Conservation (phyloP, 2,329 filamentous ascomycete genomes). For the Pseudogymnoascus sp. region DNA sequence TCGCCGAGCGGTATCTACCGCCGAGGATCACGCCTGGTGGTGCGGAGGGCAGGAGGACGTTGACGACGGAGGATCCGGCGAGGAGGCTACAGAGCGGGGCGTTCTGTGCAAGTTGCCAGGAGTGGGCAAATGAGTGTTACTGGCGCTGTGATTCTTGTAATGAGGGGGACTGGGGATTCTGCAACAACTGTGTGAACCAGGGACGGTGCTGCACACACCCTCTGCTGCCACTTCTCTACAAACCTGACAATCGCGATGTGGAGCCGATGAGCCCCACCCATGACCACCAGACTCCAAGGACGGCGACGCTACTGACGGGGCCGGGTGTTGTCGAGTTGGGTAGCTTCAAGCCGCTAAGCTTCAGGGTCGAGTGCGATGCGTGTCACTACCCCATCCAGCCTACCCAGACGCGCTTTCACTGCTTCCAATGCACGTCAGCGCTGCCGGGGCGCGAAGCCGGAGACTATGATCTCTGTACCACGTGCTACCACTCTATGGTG, state of each 20-base stretch:
- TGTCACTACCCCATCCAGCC: conserved; percentile 68
- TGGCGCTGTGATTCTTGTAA: conserved; percentile 88
- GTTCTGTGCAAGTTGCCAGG: conserved; percentile 72
- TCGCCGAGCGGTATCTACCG: conserved; percentile 48
- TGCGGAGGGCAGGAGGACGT: conserved; percentile 47
- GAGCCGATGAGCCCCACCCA: conserved; percentile 35
- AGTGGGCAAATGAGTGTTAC: conserved; percentile 73
- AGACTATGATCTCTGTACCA: conserved; percentile 79
- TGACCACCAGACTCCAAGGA: conserved; percentile 37
- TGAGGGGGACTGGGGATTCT: conserved; percentile 91
- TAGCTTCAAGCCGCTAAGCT: conserved; percentile 60
- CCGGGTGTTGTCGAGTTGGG: conserved; percentile 38
- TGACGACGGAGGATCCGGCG: conserved; percentile 61
- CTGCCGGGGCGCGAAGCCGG: conserved; percentile 39
- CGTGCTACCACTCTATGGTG: conserved; percentile 67
- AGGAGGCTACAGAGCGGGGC: conserved; percentile 67
- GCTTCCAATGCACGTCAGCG: conserved; percentile 60
- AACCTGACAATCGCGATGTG: conserved; percentile 27
- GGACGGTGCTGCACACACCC: conserved; percentile 76
- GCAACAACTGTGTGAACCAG: conserved; percentile 77
- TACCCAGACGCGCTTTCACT: conserved; percentile 67
- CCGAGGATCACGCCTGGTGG: conserved; percentile 44
- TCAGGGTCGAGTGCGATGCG: conserved; percentile 70
- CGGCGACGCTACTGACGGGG: conserved; percentile 43
- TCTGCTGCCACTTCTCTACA: conserved; percentile 67